Evolutionary conservation across 495 filamentous ascomycete species (phyloP), one percentile per base, ranked within the genome.

Genomic region (Viridothelium virens): DNA sequence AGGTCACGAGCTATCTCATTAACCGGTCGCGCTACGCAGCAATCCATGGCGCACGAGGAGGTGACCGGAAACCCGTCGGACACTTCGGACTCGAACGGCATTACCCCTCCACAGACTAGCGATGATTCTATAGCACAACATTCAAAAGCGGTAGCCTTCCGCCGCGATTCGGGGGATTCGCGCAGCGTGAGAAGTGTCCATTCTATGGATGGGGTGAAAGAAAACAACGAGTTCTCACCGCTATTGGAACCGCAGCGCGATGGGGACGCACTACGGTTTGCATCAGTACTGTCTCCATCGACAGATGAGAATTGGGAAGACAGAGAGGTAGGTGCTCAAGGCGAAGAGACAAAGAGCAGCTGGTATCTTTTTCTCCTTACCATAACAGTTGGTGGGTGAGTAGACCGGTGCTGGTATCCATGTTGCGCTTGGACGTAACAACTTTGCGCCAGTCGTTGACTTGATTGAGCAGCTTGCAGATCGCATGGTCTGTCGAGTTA

Each of bases 401-500:
- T 50, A 7, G 31, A 36, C 11, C 53, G 6, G 7, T 7, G 14
- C 31, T 31, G 2, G 50, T 33, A 36, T 65, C 36, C 66, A 38
- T 46, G 31, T 39, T 33, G 36, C 31, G 50, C 38, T 7, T 34
- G 33, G 11, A 11, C 61, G 38, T 9, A 44, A 41, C 16, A 56
- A 44, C 14, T 1, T 14, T 9, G 56, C 25, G 16, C 36, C n/a
- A 34, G n/a, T 31, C 46, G 38, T 61, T 69, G 65, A 70, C 56
- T 2, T 31, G n/a, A 12, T 56, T 5, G 48, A 10, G 1, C 65
- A 85, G 90, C 36, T 80, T 97, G 67, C 92, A 96, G 75, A 86
- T 97, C 72, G 91, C 91, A n/a, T 97, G 92, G 92, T 89, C 91
- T 7, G 91, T 94, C 48, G 91, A 96, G 74, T 77, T 92, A 63